Base-by-base conservation (phyloP, 2,329 filamentous ascomycete species). In the Aureobasidium subglaciale region DNA sequence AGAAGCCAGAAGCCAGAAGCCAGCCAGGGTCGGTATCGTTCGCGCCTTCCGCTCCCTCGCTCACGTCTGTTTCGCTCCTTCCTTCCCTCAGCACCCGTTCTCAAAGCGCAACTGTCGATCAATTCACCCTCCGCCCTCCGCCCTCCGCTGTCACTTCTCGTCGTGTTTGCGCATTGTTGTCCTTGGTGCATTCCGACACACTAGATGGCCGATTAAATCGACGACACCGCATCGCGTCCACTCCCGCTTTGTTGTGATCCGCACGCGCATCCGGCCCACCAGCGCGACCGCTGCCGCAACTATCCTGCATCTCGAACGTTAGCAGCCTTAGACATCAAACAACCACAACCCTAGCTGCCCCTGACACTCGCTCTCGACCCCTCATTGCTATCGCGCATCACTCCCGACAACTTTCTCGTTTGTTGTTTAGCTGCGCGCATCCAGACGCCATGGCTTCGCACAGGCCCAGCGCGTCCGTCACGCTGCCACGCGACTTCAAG, bases 401-500 rank as follows among this genome's bases (percentile, higher is more conserved):
- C 22, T 32, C 32, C 37, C 48, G 48, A 40, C n/a, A n/a, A n/a
- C 35, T 53, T 35, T 41, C 41, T 41, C 35, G 48, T 53, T 53
- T 53, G 48, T 38, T 53, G 34, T 53, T 41, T 29, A 8, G 18
- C 37, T 18, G 38, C 37, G 50, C 50, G 48, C 48, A 52, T 30
- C 16, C 18, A 52, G 48, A 52, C 34, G 50, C 30, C 50, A 54
- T 43, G 50, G 50, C 50, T 43, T 42, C 38, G 38, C 37, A 42
- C 37, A 54, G 34, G 38, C 37, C 50, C 10, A 54, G 29, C 29
- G 38, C 16, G 25, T 78, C 75, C 49, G 76, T 76, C 59, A 75
- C 74, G 24, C 70, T 80, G 34, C 77, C 77, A 24, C 68, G 74
- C 55, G 75, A 73, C 67, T 75, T 76, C 68, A 73, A 71, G 62